Percentiles rank a stretch among this genome's conserved stretches.
These are phyloP conservation scores for Pichia sp. DNA, from an alignment of 1,139 yeast genomes.

Conservation along the genomic window DNA sequence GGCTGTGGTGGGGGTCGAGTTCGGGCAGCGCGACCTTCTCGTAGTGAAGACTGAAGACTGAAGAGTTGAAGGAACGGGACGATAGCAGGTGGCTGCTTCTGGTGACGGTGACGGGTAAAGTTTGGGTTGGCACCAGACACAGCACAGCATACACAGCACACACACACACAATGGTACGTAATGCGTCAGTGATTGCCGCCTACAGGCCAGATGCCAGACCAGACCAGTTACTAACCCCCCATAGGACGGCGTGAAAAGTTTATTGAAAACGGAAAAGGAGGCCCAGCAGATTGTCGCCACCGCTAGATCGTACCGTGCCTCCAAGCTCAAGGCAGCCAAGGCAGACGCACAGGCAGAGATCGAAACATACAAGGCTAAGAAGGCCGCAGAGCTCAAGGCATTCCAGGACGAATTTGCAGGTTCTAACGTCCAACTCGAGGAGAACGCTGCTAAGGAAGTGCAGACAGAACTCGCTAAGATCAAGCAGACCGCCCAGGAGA, in stretches of 20 bases:
- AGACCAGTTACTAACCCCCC: background rate
- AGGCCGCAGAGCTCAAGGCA: conserved; percentile 73
- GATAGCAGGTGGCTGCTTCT: too few species aligned
- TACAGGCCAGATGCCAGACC: too few species aligned
- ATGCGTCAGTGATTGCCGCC: too few species aligned
- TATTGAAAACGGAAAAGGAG: conserved; percentile 72
- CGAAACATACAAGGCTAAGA: conserved; percentile 74
- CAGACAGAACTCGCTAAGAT: conserved; percentile 35
- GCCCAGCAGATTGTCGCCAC: conserved; percentile 92
- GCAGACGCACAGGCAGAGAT: conserved; percentile 88
- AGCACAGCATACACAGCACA: too few species aligned
- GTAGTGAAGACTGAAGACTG: conserved; percentile 63
- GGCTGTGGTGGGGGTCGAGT: background rate
- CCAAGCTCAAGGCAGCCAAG: conserved; percentile 89
- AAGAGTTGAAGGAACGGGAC: conserved; percentile 69
- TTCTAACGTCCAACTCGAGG: conserved; percentile 43
- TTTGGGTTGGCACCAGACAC: too few species aligned
- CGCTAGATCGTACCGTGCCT: conserved; percentile 83
- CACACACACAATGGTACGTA: too few species aligned
- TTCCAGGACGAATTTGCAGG: conserved; percentile 60
- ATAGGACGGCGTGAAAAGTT: conserved; percentile 23
- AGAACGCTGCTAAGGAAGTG: conserved; percentile 42
- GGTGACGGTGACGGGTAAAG: too few species aligned
- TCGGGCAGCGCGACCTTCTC: background rate
- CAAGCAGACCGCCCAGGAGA: conserved; percentile 52